These are phyloP conservation scores for Fusarium redolens DNA, from an alignment of 2,329 filamentous ascomycete genomes.

Conservation along the genomic window DNA sequence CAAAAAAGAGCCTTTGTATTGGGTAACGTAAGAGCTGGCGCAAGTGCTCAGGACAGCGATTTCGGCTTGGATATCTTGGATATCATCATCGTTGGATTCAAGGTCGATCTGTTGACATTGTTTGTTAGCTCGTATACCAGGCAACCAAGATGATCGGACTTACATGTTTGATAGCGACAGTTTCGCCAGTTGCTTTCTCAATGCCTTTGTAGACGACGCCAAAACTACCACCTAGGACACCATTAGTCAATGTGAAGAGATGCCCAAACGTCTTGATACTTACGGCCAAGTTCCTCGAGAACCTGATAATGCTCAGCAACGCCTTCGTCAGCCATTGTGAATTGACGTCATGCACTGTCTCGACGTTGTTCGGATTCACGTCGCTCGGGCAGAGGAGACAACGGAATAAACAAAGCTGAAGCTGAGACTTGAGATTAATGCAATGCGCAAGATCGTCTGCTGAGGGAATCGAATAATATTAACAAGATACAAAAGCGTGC, in stretches of 20 bases:
- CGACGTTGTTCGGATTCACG: slow-evolving; percentile 20
- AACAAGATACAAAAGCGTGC: slow-evolving; percentile 2
- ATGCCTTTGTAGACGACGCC: slow-evolving; percentile 97
- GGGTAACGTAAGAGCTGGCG: slow-evolving; percentile 91
- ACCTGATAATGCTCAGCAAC: slow-evolving; percentile 93
- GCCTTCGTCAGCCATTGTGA: slow-evolving; percentile 67
- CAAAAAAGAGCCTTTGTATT: slow-evolving; percentile 97
- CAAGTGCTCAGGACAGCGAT: slow-evolving; percentile 96
- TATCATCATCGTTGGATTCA: slow-evolving; percentile 98
- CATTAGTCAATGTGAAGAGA: slow-evolving; percentile 13
- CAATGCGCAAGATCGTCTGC: slow-evolving; percentile 2
- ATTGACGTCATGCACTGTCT: slow-evolving; percentile 43
- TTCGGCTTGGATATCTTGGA: slow-evolving; percentile 97
- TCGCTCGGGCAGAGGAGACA: slow-evolving; percentile 14
- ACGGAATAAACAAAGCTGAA: slow-evolving; percentile 16
- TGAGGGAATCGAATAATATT: slow-evolving; percentile 7
- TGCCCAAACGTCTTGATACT: slow-evolving; percentile 54
- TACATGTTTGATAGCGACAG: slow-evolving; percentile 97
- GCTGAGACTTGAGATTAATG: background rate
- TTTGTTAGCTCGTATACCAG: slow-evolving; percentile 26
- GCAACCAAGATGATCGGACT: slow-evolving; percentile 49
- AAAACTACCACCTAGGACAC: slow-evolving; percentile 88
- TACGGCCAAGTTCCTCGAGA: slow-evolving; percentile 94
- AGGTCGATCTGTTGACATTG: slow-evolving; percentile 83
- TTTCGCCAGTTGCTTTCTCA: slow-evolving; percentile 88